These are phyloP conservation scores for Vitis labrusca DNA, from an alignment of 164 flowering plant species.

Conservation along the genomic window DNA sequence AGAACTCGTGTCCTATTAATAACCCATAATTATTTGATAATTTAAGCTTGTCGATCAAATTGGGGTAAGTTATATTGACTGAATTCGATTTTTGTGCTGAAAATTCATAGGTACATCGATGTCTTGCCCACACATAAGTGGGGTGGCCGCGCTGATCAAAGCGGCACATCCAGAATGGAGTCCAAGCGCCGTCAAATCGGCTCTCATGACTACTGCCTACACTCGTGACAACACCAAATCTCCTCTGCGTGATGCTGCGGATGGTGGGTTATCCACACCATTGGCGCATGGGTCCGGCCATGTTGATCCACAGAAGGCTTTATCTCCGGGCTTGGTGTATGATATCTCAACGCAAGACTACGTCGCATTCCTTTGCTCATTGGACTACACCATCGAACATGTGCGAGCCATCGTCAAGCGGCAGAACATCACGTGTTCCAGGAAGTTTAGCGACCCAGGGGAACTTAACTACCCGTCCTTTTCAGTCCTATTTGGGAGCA, in stretches of 20 bases:
- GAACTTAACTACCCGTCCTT: conserved; percentile 83
- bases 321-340: conserved; percentile 83
- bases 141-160: conserved; percentile 80
- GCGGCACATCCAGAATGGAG: conserved; percentile 94
- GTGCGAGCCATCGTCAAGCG: conserved; percentile 45
- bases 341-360: conserved; percentile 60
- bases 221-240: conserved; percentile 61
- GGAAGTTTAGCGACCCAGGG: conserved; percentile 54
- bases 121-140: conserved; percentile 94
- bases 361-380: conserved; percentile 67
- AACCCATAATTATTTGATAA: no score
- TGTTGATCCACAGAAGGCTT: conserved; percentile 74
- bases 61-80: no score
- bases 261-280: conserved; percentile 50
- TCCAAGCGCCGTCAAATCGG: conserved; percentile 87
- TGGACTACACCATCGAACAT: conserved; percentile 46
- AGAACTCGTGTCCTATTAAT: no score
- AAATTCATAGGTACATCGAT: conserved; percentile 66
- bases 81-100: no score
- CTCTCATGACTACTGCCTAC: conserved; percentile 90
- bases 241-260: conserved; percentile 64
- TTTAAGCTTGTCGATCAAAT: no score
- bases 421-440: conserved; percentile 50
- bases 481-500: conserved; percentile 55
- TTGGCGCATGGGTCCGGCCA: conserved; percentile 84